A percentile compares a stretch with the other conserved stretches of the same genome.
Conservation (phyloP, 495 filamentous ascomycete species). For the Glonium stellatum region DNA sequence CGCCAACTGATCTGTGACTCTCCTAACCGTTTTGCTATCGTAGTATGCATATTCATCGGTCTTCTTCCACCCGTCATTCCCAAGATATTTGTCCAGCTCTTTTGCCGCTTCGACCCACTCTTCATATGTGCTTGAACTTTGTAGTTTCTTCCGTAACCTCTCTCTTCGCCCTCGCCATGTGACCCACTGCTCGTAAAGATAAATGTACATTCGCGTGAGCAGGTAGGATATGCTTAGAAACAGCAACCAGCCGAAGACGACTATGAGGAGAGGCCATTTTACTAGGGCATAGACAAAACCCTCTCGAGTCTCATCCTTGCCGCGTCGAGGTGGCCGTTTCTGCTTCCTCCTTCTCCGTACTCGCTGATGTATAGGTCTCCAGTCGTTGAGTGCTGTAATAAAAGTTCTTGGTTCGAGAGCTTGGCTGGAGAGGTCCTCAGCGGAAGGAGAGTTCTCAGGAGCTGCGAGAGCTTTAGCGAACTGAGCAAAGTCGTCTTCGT, state of each 20-base stretch:
- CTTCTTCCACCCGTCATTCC: conserved; percentile 80
- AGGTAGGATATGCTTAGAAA: conserved; percentile 64
- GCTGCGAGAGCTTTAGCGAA: conserved; percentile 39
- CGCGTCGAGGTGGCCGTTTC: conserved; percentile 32
- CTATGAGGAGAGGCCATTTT: conserved; percentile 82
- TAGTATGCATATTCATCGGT: conserved; percentile 92
- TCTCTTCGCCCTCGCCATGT: conserved; percentile 71
- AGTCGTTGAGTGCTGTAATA: conserved; percentile 44
- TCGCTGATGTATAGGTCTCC: conserved; percentile 39
- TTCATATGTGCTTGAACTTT: conserved; percentile 60
- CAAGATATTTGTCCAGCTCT: conserved; percentile 72
- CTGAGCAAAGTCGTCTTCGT: conserved; percentile 33
- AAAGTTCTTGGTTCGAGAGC: conserved; percentile 26
- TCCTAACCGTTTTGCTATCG: conserved; percentile 70
- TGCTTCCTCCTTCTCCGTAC: conserved; percentile 35
- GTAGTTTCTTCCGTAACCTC: conserved; percentile 59
- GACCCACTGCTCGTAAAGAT: conserved; percentile 71
- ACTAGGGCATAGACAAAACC: conserved; percentile 80
- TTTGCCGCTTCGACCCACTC: conserved; percentile 77
- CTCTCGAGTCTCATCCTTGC: conserved; percentile 87
- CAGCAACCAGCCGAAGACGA: conserved; percentile 72
- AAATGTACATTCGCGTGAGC: conserved; percentile 80
- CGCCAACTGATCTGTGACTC: conserved; percentile 67
- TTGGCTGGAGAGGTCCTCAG: conserved; percentile 35
- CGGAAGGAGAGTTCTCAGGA: conserved; percentile 36